These are phyloP conservation scores for Senecio squalidus DNA, from an alignment of 140 eudicot genomes.

Conservation along the genomic window DNA sequence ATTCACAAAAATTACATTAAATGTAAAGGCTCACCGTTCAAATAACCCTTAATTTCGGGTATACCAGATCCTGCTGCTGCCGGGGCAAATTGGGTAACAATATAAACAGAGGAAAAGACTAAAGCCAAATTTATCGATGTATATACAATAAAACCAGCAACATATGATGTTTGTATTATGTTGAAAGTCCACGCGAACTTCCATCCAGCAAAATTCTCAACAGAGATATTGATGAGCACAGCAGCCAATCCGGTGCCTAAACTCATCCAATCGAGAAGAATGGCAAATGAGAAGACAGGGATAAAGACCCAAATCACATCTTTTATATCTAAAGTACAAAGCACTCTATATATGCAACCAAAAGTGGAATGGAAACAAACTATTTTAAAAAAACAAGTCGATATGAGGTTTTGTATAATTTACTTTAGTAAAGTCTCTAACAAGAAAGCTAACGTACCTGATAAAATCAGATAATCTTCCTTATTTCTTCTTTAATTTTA, in stretches of 20 bases:
- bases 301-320: not conserved
- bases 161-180: conserved; percentile 74
- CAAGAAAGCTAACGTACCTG: too few relatives aligned
- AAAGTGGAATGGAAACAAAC: too few relatives aligned
- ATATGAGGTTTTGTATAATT: too few relatives aligned
- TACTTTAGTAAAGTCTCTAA: too few relatives aligned
- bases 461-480: too few relatives aligned
- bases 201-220: conserved; percentile 99
- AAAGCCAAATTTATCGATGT: conserved; percentile 69
- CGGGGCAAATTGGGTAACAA: conserved; percentile 84
- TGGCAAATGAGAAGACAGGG: not conserved
- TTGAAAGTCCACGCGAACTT: conserved; percentile 70
- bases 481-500: too few relatives aligned
- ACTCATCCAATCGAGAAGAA: conserved; percentile 13
- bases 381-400: too few relatives aligned
- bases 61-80: conserved; percentile 99
- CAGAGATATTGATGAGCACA: conserved; percentile 87
- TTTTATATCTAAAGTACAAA: not conserved
- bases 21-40: conserved; percentile 56
- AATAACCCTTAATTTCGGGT: conserved; percentile 97
- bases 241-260: conserved; percentile 96
- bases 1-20: not conserved
- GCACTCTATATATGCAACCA: too few relatives aligned
- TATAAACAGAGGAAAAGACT: conserved; percentile 86
- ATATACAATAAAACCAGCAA: conserved; percentile 77